A percentile compares a stretch with the other conserved stretches of the same genome.
Conservation (phyloP, 2,329 filamentous ascomycete genomes). For the Elsinoe australis region DNA sequence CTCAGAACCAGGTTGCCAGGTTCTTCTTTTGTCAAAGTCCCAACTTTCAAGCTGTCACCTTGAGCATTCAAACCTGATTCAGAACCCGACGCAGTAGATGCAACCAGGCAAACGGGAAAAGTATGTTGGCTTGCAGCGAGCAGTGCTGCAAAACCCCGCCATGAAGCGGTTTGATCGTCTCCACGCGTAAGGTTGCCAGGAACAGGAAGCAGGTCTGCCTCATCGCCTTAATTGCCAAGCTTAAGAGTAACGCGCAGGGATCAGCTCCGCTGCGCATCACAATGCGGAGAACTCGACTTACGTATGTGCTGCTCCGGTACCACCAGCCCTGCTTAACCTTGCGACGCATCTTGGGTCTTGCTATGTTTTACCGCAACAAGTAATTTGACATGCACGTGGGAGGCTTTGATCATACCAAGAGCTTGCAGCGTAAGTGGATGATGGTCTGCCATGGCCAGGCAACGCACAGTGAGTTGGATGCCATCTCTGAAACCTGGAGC, state of each 20-base stretch:
- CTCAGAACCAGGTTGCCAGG: neutral
- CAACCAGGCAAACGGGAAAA: neutral
- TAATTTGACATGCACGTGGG: constrained; percentile 3
- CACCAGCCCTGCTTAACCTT: constrained; percentile 3
- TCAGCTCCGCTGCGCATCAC: constrained; percentile 3
- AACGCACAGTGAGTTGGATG: too few relatives aligned
- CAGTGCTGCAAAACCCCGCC: too few relatives aligned
- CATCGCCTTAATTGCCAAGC: constrained; percentile 12
- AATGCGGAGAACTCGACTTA: constrained; percentile 9
- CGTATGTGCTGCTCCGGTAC: constrained; percentile 6
- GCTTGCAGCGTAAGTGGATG: constrained; percentile 4
- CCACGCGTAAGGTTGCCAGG: constrained; percentile 3
- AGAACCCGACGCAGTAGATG: neutral
- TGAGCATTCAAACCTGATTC: constrained; percentile 3
- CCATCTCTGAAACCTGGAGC: too few relatives aligned
- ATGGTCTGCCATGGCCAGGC: too few relatives aligned
- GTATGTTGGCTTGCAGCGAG: too few relatives aligned
- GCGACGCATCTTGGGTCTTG: constrained; percentile 2
- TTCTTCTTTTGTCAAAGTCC: constrained; percentile 9
- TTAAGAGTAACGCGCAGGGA: constrained; percentile 12
- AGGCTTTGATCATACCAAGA: constrained; percentile 15
- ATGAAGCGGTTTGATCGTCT: neutral
- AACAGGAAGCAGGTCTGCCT: constrained; percentile 7
- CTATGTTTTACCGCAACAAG: neutral
- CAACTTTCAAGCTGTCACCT: neutral